Conservation (phyloP, 2,329 filamentous ascomycete genomes). For the Juglanconis sp. region DNA sequence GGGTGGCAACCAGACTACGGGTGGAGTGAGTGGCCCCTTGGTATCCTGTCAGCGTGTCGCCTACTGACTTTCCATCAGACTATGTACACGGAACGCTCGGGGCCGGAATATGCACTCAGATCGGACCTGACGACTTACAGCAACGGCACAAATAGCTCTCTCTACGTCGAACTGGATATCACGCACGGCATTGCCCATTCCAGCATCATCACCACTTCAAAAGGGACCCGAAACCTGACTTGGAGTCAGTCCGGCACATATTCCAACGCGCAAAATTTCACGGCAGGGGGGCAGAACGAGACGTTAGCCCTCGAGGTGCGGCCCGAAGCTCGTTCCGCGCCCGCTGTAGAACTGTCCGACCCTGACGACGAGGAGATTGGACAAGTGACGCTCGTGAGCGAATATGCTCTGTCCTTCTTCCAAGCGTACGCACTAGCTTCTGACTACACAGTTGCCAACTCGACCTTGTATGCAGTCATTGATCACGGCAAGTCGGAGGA, state of each 20-base stretch:
- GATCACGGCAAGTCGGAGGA: not conserved
- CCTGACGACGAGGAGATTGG: not conserved
- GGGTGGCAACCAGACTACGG: slow-evolving; percentile 46
- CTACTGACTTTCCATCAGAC: not conserved
- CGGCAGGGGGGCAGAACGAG: not conserved
- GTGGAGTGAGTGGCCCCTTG: slow-evolving; percentile 36
- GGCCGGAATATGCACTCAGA: slow-evolving; percentile 41
- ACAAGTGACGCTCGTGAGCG: not conserved
- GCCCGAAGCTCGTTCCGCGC: not conserved
- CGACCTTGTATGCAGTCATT: not conserved
- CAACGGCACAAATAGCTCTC: slow-evolving; percentile 54
- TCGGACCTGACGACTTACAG: slow-evolving; percentile 41
- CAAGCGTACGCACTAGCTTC: not conserved
- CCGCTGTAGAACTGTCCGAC: not conserved
- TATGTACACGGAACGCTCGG: not conserved
- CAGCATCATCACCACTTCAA: not conserved
- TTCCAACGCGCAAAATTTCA: not conserved
- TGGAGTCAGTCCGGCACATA: not conserved
- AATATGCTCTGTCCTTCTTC: not conserved
- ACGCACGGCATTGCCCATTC: not conserved
- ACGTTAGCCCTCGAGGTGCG: not conserved
- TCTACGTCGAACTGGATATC: slow-evolving; percentile 35
- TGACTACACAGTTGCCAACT: not conserved
- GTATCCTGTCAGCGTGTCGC: not conserved
- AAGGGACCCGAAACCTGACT: not conserved